Base-by-base conservation (phyloP, 1,139 yeast species). In the Hemisphaericaspora xylanilytica region DNA sequence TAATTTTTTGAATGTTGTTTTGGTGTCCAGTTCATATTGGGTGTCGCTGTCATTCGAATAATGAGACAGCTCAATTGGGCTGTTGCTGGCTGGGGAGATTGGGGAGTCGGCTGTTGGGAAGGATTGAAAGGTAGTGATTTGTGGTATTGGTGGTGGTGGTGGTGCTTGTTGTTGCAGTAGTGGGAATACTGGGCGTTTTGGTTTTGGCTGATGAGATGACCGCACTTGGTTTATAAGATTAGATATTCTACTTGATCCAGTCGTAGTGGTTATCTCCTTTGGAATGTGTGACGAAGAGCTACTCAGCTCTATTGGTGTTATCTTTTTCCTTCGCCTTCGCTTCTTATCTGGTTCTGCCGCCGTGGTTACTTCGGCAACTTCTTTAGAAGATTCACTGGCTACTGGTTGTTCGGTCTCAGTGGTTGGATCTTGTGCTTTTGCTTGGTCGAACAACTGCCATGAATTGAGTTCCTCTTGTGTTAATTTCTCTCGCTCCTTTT, bases 401-500 rank as follows among this genome's bases (percentile, higher is more conserved):
- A 33, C 10, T 30, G 18, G n/a, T n/a, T n/a, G n/a, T n/a, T 33
- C 29, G 17, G 14, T 36, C 3, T 40, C 48, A 13, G 36, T 44
- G n/a, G 38, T 37, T 16, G 32, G 11, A 22, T 5, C 17, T 5
- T 39, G 37, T 10, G 38, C 42, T 26, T 65, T 50, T 1, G 63
- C 69, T 36, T 51, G 52, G 4, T 70, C 73, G 43, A 69, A 70
- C 30, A 59, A 40, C 17, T 61, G 63, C 77, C 77, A 71, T 1
- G 75, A 61, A 33, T 53, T 53, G 5, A 57, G 46, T 42, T 71
- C 77, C 18, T 70, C 77, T 10, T 55, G 48, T 1, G 70, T 56
- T 15, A 69, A 49, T 28, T 50, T 53, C 38, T 61, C 58, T 7
- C 52, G 42, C 24, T 59, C 67, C 14, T 63, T 56, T 17, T 56